A percentile compares a stretch with the other conserved stretches of the same genome.
Evolutionary conservation across 2,329 filamentous ascomycete species (phyloP).

Genomic region (Pyrenophora graminea): DNA sequence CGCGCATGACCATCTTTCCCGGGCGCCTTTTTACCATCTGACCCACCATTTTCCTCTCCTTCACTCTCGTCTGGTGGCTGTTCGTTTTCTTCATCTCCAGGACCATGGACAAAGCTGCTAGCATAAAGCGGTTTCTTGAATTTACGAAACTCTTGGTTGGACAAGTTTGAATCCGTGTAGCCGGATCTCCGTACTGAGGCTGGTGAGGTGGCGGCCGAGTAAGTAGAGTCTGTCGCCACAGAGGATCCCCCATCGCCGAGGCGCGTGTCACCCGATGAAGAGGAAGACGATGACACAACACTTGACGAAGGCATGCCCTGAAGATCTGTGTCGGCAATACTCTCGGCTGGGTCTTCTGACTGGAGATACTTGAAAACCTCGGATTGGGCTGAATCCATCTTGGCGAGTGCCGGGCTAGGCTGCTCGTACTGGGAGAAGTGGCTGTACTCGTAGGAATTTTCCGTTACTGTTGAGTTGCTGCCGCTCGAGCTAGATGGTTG

Average conservation of each 20-base stretch:
- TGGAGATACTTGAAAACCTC: conserved; percentile 40
- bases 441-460: conserved; percentile 45
- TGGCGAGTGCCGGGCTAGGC: background rate
- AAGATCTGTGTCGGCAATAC: conserved; percentile 10
- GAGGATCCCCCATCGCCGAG: conserved; percentile 29
- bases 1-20: conserved; percentile 16
- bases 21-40: conserved; percentile 25
- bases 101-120: conserved; percentile 39
- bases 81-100: conserved; percentile 20
- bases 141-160: conserved; percentile 18
- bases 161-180: conserved; percentile 13
- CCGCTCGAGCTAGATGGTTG: conserved; percentile 50
- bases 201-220: conserved; percentile 39
- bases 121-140: conserved; percentile 39
- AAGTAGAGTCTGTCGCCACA: conserved; percentile 27
- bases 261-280: conserved; percentile 24
- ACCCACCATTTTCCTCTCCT: conserved; percentile 13
- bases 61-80: conserved; percentile 17
- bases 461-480: conserved; percentile 54
- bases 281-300: conserved; percentile 28
- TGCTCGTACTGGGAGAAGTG: conserved; percentile 29
- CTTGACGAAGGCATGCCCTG: conserved; percentile 23
- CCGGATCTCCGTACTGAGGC: conserved; percentile 27
- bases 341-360: conserved; percentile 16
- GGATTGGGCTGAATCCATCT: conserved; percentile 26